Evolutionary conservation across 1,284 basidiomycete genomes (phyloP), one percentile per base, ranked within the genome.

Genomic region (Cutaneotrichosporon sp.): DNA sequence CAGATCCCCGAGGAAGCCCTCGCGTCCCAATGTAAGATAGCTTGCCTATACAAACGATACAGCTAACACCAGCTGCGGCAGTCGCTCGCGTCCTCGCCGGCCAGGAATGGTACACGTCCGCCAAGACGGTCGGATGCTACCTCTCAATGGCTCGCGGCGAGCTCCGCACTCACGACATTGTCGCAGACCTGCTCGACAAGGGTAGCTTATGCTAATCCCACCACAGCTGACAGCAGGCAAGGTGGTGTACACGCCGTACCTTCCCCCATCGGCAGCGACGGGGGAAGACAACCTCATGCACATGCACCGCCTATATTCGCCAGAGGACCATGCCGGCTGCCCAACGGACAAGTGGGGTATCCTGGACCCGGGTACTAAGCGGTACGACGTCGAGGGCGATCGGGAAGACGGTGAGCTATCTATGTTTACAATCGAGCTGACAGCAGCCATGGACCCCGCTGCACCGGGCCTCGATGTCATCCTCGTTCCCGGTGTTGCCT

Each of bases 281-380:
- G 58, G 55, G n/a, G 61, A 55, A 22, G 58, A 63, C 9, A 62
- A 71, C 11, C 69, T 71, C 38, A 80, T 81, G 80, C 66, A 70
- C 26, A 79, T 81, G 77, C 67, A 79, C 22, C 63, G 77, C 9
- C 68, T 81, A 31, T 79, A 80, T 64, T 74, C 74, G 2, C 32
- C 58, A 0, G 65, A 65, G 5, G 80, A 81, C 63, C 70, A 78
- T 3, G 66, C 65, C 1, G 42, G 21, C 16, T 78, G 77, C 62
- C 73, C 74, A 8, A 47, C 73, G 14, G 80, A 81, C 65, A 79
- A 76, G 58, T 81, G 80, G 80, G 80, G 79, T 0, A 80, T 81
- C 18, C 63, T 79, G 1, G 80, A 80, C 60, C 77, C 79, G 0
- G 76, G 79, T 10, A 56, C 63, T 16, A 42, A 58, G 18, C 65